Percentiles rank a stretch among this genome's conserved stretches.
These are phyloP conservation scores for Neofusicoccum cordaticola DNA, from an alignment of 2,329 filamentous ascomycete species.

Conservation along the genomic window DNA sequence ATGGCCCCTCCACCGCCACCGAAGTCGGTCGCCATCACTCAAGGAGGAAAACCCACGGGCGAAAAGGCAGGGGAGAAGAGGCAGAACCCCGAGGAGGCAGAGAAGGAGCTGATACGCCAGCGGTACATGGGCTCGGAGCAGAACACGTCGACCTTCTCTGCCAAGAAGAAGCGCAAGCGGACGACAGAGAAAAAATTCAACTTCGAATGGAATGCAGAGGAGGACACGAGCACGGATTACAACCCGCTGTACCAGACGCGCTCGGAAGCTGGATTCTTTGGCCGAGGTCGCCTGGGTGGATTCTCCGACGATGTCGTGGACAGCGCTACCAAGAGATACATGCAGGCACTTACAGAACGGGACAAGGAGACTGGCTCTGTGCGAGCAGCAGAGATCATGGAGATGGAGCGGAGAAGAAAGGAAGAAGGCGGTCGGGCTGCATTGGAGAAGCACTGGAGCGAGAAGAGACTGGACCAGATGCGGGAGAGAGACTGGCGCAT, in stretches of 20 bases:
- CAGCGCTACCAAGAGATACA: constrained; percentile 52
- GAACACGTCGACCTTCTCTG: constrained; percentile 84
- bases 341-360: constrained; percentile 68
- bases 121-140: constrained; percentile 90
- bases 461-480: constrained; percentile 91
- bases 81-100: constrained; percentile 56
- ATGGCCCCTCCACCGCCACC: constrained; percentile 52
- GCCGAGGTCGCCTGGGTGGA: constrained; percentile 64
- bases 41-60: constrained; percentile 5
- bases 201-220: constrained; percentile 94
- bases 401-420: constrained; percentile 76
- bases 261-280: constrained; percentile 67
- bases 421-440: constrained; percentile 70
- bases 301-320: constrained; percentile 60
- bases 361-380: constrained; percentile 74
- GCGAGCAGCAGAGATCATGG: constrained; percentile 75
- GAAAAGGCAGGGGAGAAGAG: constrained; percentile 30
- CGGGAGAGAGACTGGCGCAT: constrained; percentile 98
- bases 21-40: constrained; percentile 35
- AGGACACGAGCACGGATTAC: constrained; percentile 83
- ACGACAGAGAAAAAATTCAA: constrained; percentile 98
- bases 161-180: constrained; percentile 90
- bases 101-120: constrained; percentile 71
- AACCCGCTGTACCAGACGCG: constrained; percentile 75
- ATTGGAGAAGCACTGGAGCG: constrained; percentile 91